phyloP scores from a whole-genome alignment of 225 moss, liverwort and hornwort species.

The Ulota crispa region DNA sequence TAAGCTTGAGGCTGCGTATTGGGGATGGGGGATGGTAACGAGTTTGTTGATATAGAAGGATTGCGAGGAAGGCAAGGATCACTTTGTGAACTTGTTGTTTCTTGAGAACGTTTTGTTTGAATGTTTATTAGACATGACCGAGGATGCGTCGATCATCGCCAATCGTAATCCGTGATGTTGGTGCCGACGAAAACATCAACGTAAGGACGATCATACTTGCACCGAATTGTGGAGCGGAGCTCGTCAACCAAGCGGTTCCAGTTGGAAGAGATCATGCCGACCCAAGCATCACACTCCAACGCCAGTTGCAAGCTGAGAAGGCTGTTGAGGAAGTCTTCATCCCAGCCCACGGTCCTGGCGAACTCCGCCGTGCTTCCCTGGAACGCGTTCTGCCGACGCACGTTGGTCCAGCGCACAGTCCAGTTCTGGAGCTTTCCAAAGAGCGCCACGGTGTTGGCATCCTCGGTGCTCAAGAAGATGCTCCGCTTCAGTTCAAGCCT shows the following conservation, averaged over 20 bases:
- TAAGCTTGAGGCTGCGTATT: too few species aligned
- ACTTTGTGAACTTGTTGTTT: too few species aligned
- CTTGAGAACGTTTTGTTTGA: too few species aligned
- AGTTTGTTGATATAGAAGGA: too few species aligned
- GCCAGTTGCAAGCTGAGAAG: constrained; percentile 34
- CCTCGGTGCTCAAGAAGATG: constrained; percentile 42
- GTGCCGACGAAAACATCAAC: constrained; percentile 32
- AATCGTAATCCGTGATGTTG: constrained; percentile 27
- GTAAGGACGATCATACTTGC: constrained; percentile 21
- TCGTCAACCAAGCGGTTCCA: constrained; percentile 46
- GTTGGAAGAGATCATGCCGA: constrained; percentile 38
- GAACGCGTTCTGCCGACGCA: neutral
- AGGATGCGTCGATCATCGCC: constrained; percentile 11
- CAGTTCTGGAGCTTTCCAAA: constrained; percentile 22
- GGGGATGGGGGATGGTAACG: too few species aligned
- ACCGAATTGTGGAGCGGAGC: constrained; percentile 26
- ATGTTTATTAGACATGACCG: too few species aligned
- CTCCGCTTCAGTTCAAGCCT: neutral
- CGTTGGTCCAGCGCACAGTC: constrained; percentile 35
- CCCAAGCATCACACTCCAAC: constrained; percentile 33
- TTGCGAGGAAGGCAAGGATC: too few species aligned
- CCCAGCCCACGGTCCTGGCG: constrained; percentile 8
- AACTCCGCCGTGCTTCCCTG: constrained; percentile 5
- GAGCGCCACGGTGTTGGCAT: constrained; percentile 8
- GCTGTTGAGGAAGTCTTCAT: constrained; percentile 35